phyloP scores from a whole-genome alignment of 2,329 filamentous ascomycete species.

The Taxawa tesnikishii region DNA sequence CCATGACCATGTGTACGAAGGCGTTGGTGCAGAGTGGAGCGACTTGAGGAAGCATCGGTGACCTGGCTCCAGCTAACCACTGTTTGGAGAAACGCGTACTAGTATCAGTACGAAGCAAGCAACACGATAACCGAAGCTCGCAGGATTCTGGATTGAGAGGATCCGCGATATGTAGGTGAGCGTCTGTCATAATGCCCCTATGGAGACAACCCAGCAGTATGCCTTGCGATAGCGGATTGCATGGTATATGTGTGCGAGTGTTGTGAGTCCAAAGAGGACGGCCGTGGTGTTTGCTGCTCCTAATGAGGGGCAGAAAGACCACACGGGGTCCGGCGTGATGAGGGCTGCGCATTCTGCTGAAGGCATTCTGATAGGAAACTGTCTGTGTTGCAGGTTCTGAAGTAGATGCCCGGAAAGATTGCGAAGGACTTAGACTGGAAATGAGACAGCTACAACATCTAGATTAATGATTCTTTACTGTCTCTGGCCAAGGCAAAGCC shows the following conservation, averaged over 20 bases:
- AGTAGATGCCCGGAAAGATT: no score
- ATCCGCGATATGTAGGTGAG: slow-evolving; percentile 28
- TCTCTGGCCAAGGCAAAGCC: no score
- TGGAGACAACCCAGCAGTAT: slow-evolving; percentile 33
- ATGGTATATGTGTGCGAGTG: slow-evolving; percentile 7
- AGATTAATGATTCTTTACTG: no score
- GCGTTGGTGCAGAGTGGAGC: slow-evolving; percentile 29
- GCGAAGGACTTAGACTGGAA: no score
- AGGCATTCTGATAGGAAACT: no score
- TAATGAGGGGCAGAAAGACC: slow-evolving; percentile 7
- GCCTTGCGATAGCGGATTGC: slow-evolving; percentile 19
- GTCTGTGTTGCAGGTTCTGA: no score
- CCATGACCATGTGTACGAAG: slow-evolving; percentile 24
- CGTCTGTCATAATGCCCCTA: slow-evolving; percentile 32
- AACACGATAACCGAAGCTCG: slow-evolving; percentile 11
- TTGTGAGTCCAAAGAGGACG: slow-evolving; percentile 5
- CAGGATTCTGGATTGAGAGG: slow-evolving; percentile 27
- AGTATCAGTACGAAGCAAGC: slow-evolving; percentile 10
- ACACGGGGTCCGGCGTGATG: slow-evolving; percentile 1
- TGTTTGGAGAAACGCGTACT: no score
- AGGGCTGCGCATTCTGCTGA: no score
- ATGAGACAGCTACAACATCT: no score
- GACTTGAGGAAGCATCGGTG: no score
- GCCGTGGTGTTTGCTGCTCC: slow-evolving; percentile 3
- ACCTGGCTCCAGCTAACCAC: no score